Evolutionary conservation across 2,329 filamentous ascomycete genomes (phyloP), one percentile per base, ranked within the genome.

Genomic region (Arthrobotrys entomopaga): DNA sequence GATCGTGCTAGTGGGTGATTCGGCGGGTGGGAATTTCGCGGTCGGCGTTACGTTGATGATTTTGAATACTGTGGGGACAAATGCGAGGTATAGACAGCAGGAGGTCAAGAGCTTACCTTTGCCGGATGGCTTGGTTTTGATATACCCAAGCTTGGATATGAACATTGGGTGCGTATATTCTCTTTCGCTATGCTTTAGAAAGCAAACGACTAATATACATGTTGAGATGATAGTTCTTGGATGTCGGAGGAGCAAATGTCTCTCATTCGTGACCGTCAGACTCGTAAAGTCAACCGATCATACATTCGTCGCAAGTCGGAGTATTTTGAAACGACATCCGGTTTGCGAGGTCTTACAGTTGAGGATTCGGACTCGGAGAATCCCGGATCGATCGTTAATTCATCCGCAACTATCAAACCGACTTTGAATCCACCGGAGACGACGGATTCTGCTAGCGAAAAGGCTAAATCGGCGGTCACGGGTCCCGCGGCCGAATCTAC

Each of bases 241-340:
- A 98, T 99, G 93, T 93, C 92, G 0, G 94, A 98, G 78, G 94
- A 98, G 81, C 93, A 99, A 80, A 96, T 98, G 92, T 88, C 92
- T 0, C 83, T 99, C 74, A 96, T 99, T 76, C 89, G 92, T 77
- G 93, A 97, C 76, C 88, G 92, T 10, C 87, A 88, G 69, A 89
- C 89, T 80, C 87, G 92, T 22, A 89, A 89, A 78, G 92, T 89
- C 0, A 97, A 97, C 79, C 86, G 87, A 67, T 86, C 88, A 24
- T 90, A 98, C 65, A 84, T 97, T 10, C 86, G 90, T 40, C 87
- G 91, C 69, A 98, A 99, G 83, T 93, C 89, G 10, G 78, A 78
- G 56, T 98, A 97, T 81, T 90, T 90, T 77, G 88, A 91, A 54
- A 83, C 96, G 0, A 92, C 92, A 0, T 87, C 87, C 0, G 90